A percentile compares a stretch with the other conserved stretches of the same genome.
Conservation (phyloP, 306 rosid genomes). For the Vicia faba region DNA sequence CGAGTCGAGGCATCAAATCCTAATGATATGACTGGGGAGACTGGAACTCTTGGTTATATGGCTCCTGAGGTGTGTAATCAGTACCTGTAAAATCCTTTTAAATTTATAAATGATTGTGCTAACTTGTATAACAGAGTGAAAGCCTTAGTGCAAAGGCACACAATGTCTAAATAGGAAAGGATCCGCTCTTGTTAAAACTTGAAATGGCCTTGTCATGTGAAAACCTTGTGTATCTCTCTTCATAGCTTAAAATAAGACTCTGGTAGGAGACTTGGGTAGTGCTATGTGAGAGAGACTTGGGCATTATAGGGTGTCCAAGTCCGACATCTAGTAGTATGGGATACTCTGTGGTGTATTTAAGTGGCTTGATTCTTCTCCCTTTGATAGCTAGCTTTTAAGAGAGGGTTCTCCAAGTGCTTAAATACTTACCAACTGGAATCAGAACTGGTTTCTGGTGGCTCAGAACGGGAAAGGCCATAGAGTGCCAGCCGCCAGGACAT, state of each 20-base stretch:
- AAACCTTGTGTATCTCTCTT: not conserved
- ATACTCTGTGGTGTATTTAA: no score
- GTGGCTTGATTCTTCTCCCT: no score
- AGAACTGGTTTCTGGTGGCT: no score
- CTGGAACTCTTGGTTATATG: slow-evolving; percentile 99
- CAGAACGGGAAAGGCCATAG: no score
- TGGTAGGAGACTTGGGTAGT: no score
- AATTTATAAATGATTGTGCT: slow-evolving; percentile 17
- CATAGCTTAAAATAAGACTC: not conserved
- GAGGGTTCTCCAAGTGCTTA: no score
- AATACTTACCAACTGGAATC: no score
- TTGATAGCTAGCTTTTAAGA: no score
- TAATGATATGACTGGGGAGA: slow-evolving; percentile 99
- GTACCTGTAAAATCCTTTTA: slow-evolving; percentile 17
- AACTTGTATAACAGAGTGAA: not conserved
- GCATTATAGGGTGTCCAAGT: no score
- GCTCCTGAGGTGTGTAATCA: slow-evolving; percentile 87
- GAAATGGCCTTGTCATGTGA: not conserved
- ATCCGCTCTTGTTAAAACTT: slow-evolving; percentile 15
- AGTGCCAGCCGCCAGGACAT: no score
- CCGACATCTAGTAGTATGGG: no score
- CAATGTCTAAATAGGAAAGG: slow-evolving; percentile 1
- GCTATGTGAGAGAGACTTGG: no score
- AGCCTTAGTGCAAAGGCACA: slow-evolving; percentile 6
- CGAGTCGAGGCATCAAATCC: slow-evolving; percentile 99